Evolutionary conservation across 2,329 filamentous ascomycete species (phyloP).

Genomic region (Diaporthe caulivora): DNA sequence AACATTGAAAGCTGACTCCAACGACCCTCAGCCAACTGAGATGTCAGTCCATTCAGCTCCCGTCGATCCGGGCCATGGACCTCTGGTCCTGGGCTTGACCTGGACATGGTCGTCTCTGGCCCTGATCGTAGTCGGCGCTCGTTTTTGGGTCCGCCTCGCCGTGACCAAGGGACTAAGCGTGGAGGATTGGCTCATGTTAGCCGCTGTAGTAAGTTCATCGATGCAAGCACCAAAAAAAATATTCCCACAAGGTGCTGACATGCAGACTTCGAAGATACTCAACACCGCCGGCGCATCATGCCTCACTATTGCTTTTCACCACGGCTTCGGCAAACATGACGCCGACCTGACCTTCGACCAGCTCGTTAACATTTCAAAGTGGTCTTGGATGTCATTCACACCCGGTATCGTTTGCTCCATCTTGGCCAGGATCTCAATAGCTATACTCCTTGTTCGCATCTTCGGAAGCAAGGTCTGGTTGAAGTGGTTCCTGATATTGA

Average conservation of each 20-base stretch:
- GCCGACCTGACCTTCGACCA: neutral
- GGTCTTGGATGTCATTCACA: neutral
- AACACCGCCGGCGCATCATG: neutral
- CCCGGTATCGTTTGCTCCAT: neutral
- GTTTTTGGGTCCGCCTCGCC: neutral
- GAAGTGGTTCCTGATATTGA: neutral
- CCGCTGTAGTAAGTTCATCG: neutral
- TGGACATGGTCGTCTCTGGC: neutral
- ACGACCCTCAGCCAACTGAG: too few relatives aligned
- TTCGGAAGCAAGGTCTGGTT: neutral
- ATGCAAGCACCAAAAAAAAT: neutral
- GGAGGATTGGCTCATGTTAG: neutral
- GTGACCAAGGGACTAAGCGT: neutral
- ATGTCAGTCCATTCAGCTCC: neutral
- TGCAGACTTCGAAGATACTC: neutral
- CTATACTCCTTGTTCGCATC: neutral
- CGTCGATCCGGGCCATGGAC: neutral
- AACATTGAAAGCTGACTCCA: neutral
- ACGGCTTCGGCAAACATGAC: neutral
- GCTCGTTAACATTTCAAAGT: neutral
- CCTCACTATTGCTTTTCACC: neutral
- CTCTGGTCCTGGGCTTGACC: neutral
- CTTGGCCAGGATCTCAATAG: neutral
- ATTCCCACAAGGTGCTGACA: neutral
- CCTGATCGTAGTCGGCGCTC: neutral